A percentile compares a stretch with the other conserved stretches of the same genome.
These are phyloP conservation scores for Ilex paraguariensis DNA, from an alignment of 305 asterid genomes.

Conservation along the genomic window DNA sequence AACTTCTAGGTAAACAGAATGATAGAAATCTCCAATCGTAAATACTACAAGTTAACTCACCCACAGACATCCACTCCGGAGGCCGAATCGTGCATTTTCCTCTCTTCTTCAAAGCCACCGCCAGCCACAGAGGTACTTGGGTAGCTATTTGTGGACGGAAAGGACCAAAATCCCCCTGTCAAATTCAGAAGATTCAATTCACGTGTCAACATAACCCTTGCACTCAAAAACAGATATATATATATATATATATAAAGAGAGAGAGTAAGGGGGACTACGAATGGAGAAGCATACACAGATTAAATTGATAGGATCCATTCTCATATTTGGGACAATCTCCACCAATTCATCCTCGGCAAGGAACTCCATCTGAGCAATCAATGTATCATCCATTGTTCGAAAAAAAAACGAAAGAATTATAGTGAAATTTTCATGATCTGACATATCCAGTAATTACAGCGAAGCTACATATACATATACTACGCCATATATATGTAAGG, in stretches of 20 bases:
- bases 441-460: neutral
- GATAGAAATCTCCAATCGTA: no score
- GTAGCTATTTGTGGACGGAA: conserved; percentile 66
- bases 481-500: no score
- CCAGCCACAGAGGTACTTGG: conserved; percentile 85
- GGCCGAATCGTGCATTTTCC: conserved; percentile 85
- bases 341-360: conserved; percentile 85
- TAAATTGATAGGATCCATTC: conserved; percentile 75
- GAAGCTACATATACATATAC: neutral
- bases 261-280: neutral
- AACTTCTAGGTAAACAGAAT: no score
- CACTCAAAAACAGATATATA: no score
- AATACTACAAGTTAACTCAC: conserved; percentile 32
- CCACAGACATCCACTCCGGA: conserved; percentile 86
- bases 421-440: conserved; percentile 6
- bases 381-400: neutral
- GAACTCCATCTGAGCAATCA: conserved; percentile 74
- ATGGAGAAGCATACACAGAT: conserved; percentile 42
- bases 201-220: no score
- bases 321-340: conserved; percentile 75
- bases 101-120: conserved; percentile 91
- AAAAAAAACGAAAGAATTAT: neutral
- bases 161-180: conserved; percentile 88
- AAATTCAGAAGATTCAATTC: conserved; percentile 1
- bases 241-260: neutral